Base-by-base conservation (phyloP, 2,329 filamentous ascomycete genomes). In the Thermoascus crustaceus region DNA sequence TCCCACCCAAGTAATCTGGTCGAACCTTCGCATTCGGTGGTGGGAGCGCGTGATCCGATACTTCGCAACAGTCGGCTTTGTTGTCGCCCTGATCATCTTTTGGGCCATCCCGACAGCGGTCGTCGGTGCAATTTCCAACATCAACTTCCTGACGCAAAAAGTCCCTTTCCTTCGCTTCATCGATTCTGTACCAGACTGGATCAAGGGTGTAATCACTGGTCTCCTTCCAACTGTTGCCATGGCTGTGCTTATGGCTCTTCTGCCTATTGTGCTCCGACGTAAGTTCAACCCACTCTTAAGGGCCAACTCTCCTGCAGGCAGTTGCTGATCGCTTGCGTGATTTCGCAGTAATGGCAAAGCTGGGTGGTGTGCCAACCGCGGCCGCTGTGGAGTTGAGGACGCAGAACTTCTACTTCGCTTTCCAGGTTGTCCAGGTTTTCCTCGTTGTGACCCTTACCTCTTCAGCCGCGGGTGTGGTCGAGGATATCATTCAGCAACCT, bases 51-150 rank as follows among this genome's bases (percentile, higher is more conserved):
- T 94, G 36, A 53, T 93, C 43, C 80, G 86, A 40, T 71, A 82
- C 48, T 75, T 82, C 48, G 67, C 71, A 37, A 77, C 85, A 3
- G 63, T 82, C 32, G 76, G 68, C n/a, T 80, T 93, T 34, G 80
- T 96, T 37, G 64, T 75, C 6, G 82, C 73, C 2, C 66, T 93
- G 38, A 82, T 96, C 53, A 71, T 95, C 45, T 96, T 96, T 68
- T 98, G 91, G 78, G 73, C 78, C 3, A 72, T 83, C 34, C 79
- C 79, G 1, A 73, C 94, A 6, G 85, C 81, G 3, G 69, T 87
- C 26, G 87, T 96, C 29, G 88, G 86, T 58, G 66, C 79, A 20
- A 81, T 95, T 50, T 93, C 87, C 39, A 94, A 96, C 60, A 75
- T 98, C 48, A 72, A 76, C 39, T 79, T 74, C 41, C 65, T 95